Percentiles rank a stretch among this genome's conserved stretches.
Conservation (phyloP, 78 protist species). For the Pigoraptor vietnamica region DNA sequence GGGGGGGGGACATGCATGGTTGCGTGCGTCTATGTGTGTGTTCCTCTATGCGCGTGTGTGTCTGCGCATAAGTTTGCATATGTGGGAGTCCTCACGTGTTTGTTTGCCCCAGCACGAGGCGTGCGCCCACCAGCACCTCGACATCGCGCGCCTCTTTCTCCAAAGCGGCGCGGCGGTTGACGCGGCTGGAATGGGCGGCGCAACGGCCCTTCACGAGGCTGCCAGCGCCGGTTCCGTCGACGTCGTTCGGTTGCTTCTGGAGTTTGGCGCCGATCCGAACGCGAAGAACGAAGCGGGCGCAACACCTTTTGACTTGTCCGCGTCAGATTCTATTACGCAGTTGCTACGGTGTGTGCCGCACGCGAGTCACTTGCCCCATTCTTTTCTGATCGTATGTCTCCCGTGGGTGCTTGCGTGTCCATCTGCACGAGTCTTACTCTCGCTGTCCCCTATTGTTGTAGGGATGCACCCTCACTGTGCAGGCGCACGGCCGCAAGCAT, state of each 20-base stretch:
- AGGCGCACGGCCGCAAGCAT: neutral
- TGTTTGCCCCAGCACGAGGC: neutral
- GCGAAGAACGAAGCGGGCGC: neutral
- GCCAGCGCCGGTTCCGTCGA: neutral
- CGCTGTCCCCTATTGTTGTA: too few relatives aligned
- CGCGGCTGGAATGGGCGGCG: neutral
- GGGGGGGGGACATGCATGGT: too few relatives aligned
- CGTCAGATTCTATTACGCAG: neutral
- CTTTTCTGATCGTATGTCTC: too few relatives aligned
- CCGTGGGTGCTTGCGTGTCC: too few relatives aligned
- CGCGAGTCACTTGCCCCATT: too few relatives aligned
- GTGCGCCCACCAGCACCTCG: neutral
- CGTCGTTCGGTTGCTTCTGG: neutral
- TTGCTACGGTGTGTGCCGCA: neutral
- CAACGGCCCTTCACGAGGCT: neutral
- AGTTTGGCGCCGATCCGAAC: neutral
- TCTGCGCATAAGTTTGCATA: too few relatives aligned
- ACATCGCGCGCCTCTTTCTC: neutral
- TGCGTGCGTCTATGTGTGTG: too few relatives aligned
- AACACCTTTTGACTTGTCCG: neutral
- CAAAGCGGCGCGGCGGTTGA: neutral
- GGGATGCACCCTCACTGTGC: too few relatives aligned
- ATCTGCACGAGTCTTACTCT: too few relatives aligned
- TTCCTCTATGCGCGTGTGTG: too few relatives aligned
- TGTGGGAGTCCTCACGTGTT: too few relatives aligned